Evolutionary conservation across 257 asterid species (phyloP).

Genomic region (Galeopsis tetrahit): DNA sequence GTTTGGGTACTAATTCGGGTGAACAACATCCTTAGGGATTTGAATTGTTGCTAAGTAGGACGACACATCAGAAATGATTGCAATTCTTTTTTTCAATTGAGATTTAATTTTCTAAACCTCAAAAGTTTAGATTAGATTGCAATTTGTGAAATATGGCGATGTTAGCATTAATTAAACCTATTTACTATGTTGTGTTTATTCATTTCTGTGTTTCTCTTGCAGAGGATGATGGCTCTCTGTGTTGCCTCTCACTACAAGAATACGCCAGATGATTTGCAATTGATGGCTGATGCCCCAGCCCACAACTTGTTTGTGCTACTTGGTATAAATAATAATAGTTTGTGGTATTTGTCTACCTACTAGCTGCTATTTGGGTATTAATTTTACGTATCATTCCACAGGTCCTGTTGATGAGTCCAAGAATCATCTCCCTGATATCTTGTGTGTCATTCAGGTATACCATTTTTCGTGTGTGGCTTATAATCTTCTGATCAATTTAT

Average conservation of each 20-base stretch:
- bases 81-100: too few species aligned
- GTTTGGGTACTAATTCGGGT: too few species aligned
- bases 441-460: slow-evolving; percentile 88
- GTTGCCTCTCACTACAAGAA: slow-evolving; percentile 98
- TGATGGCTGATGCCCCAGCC: slow-evolving; percentile 99
- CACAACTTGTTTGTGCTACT: slow-evolving; percentile 97
- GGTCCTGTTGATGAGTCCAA: slow-evolving; percentile 92
- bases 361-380: slow-evolving; percentile 12
- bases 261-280: slow-evolving; percentile 90
- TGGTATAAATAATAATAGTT: slow-evolving; percentile 51
- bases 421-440: slow-evolving; percentile 90
- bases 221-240: slow-evolving; percentile 98
- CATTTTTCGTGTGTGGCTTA: neutral
- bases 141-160: too few species aligned
- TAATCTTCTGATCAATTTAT: neutral
- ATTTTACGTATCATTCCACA: slow-evolving; percentile 40
- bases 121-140: too few species aligned
- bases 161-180: too few species aligned
- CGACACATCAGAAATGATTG: too few species aligned
- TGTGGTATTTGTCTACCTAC: neutral
- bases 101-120: too few species aligned
- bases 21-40: too few species aligned
- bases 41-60: too few species aligned
- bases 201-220: slow-evolving; percentile 36
- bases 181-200: slow-evolving; percentile 14